A percentile compares a stretch with the other conserved stretches of the same genome.
These are phyloP conservation scores for Platanthera guangdongensis DNA, from an alignment of 106 monocot species.

Conservation along the genomic window DNA sequence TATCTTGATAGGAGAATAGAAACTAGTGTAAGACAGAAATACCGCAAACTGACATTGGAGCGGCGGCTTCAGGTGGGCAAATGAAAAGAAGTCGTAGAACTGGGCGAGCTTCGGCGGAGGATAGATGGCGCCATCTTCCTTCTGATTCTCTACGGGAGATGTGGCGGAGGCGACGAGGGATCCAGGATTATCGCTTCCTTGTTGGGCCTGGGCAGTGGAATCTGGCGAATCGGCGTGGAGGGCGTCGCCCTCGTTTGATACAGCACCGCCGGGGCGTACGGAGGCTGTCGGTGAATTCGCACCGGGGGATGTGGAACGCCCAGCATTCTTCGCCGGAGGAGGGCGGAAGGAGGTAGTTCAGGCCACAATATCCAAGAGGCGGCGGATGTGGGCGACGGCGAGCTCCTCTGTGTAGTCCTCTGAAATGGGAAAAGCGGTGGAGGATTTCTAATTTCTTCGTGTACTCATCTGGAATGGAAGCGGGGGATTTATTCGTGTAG, in stretches of 20 bases:
- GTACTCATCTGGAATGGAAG: too few species aligned
- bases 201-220: not conserved
- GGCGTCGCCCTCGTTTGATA: slow-evolving; percentile 3
- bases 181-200: slow-evolving; percentile 17
- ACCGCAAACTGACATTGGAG: slow-evolving; percentile 51
- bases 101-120: slow-evolving; percentile 86
- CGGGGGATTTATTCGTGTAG: too few species aligned
- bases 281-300: not conserved
- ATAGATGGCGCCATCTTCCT: slow-evolving; percentile 66
- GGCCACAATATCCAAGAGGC: slow-evolving; percentile 79
- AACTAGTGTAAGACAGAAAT: not conserved
- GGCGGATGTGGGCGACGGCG: slow-evolving; percentile 71
- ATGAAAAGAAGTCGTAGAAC: slow-evolving; percentile 97
- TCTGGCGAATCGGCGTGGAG: slow-evolving; percentile 7
- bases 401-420: slow-evolving; percentile 74
- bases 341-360: slow-evolving; percentile 75
- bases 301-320: not conserved
- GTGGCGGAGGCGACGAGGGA: slow-evolving; percentile 8
- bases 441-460: too few species aligned
- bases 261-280: not conserved
- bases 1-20: not conserved
- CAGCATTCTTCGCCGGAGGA: slow-evolving; percentile 12
- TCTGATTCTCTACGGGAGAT: slow-evolving; percentile 5
- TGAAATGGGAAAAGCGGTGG: slow-evolving; percentile 9
- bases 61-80: slow-evolving; percentile 73